phyloP scores from a whole-genome alignment of 1,139 yeast species.

The Zhuliangozyma blackwelliae region DNA sequence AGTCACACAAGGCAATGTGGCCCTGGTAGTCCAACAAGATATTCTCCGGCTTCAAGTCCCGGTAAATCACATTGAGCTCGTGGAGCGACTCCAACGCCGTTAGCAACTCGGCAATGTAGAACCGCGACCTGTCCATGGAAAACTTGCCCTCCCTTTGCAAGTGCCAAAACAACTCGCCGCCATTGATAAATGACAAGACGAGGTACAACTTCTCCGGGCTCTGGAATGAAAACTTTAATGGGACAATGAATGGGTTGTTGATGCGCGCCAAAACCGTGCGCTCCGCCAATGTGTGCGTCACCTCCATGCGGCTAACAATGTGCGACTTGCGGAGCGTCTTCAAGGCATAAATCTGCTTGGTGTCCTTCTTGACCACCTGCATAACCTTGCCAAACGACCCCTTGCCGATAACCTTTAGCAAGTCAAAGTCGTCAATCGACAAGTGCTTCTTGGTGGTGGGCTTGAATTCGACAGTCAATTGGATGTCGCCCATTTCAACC shows the following conservation, averaged over 20 bases:
- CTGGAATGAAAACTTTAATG: constrained; percentile 91
- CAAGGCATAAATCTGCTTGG: constrained; percentile 88
- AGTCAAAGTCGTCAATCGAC: constrained; percentile 85
- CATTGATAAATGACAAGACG: constrained; percentile 89
- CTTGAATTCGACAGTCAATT: constrained; percentile 73
- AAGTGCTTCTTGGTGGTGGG: constrained; percentile 65
- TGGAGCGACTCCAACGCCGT: constrained; percentile 92
- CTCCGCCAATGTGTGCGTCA: constrained; percentile 93
- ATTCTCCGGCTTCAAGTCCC: constrained; percentile 95
- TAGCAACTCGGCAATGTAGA: constrained; percentile 88
- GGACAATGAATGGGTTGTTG: constrained; percentile 96
- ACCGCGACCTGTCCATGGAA: constrained; percentile 82
- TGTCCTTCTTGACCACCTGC: constrained; percentile 96
- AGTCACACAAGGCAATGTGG: constrained; percentile 95
- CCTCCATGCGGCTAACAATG: constrained; percentile 90
- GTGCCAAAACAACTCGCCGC: constrained; percentile 96
- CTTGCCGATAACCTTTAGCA: constrained; percentile 91
- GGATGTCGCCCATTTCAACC: constrained; percentile 46
- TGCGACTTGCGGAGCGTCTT: constrained; percentile 92
- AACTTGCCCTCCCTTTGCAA: constrained; percentile 88
- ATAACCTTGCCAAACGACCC: constrained; percentile 98
- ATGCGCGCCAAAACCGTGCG: constrained; percentile 91
- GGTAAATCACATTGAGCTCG: constrained; percentile 83
- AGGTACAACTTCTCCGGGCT: constrained; percentile 89
- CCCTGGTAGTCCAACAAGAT: constrained; percentile 92